Conservation (phyloP, 148 eudicot species). For the Vaccinium myrtillus region DNA sequence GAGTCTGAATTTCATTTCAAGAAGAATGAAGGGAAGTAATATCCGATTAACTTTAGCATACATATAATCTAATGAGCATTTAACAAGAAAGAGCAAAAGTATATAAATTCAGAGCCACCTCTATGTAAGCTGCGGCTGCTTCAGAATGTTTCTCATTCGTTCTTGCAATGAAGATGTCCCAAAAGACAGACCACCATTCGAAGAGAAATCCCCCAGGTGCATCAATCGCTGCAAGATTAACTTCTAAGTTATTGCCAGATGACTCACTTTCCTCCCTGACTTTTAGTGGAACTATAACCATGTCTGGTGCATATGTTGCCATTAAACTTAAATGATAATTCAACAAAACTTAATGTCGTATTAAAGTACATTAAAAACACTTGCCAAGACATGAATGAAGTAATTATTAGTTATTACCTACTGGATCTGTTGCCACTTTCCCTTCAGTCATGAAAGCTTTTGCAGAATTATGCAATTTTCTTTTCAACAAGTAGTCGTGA, state of each 20-base stretch:
- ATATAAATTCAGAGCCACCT: conserved; percentile 45
- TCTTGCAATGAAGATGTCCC: conserved; percentile 98
- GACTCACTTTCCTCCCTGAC: background rate
- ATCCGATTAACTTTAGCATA: background rate
- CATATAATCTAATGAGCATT: background rate
- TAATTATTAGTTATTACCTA: conserved; percentile 70
- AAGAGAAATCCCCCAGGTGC: conserved; percentile 99
- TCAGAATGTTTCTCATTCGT: conserved; percentile 98
- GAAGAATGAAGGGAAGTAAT: background rate
- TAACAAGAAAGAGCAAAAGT: background rate
- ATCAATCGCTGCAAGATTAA: conserved; percentile 75
- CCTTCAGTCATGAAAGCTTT: conserved; percentile 99
- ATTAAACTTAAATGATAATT: background rate
- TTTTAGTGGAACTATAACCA: background rate
- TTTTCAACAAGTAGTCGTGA: conserved; percentile 91
- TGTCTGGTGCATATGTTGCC: background rate
- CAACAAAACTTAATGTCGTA: background rate
- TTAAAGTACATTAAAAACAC: background rate
- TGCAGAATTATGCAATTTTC: conserved; percentile 87
- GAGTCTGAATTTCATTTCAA: conserved; percentile 50
- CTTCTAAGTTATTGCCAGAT: background rate
- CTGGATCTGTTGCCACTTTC: conserved; percentile 97
- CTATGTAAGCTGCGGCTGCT: conserved; percentile 92
- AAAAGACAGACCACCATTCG: conserved; percentile 99
- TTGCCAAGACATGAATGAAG: background rate